phyloP scores from a whole-genome alignment of 116 monocot species.

The Papilionanthe hybrid region DNA sequence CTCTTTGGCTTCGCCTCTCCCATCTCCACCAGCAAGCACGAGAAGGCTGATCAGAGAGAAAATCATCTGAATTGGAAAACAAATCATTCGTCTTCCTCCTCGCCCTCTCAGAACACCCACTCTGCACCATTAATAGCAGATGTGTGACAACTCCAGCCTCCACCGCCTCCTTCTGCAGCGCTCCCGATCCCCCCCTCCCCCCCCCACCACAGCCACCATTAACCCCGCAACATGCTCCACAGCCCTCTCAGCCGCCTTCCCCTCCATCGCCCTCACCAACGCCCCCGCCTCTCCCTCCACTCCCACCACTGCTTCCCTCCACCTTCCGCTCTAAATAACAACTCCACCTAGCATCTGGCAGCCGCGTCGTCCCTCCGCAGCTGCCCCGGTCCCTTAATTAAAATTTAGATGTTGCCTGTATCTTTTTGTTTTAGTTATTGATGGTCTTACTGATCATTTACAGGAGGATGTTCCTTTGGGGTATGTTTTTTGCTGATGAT shows the following conservation, averaged over 20 bases:
- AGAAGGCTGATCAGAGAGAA: too few relatives aligned
- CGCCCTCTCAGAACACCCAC: slow-evolving; percentile 59
- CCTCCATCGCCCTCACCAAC: slow-evolving; percentile 35
- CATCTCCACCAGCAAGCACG: slow-evolving; percentile 7
- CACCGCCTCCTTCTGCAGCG: slow-evolving; percentile 53
- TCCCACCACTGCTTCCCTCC: slow-evolving; percentile 55
- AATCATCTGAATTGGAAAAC: too few relatives aligned
- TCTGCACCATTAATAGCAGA: slow-evolving; percentile 65
- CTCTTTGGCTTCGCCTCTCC: slow-evolving; percentile 30
- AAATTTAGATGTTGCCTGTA: too few relatives aligned
- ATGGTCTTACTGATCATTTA: too few relatives aligned
- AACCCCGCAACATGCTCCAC: slow-evolving; percentile 80
- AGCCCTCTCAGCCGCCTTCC: slow-evolving; percentile 35
- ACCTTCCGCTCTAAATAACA: slow-evolving; percentile 60
- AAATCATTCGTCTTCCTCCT: slow-evolving; percentile 62
- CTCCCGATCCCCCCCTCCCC: slow-evolving; percentile 25
- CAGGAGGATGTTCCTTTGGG: too few relatives aligned
- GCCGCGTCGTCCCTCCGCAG: too few relatives aligned
- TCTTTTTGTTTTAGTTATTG: too few relatives aligned
- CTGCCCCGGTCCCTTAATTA: too few relatives aligned
- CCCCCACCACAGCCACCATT: slow-evolving; percentile 37
- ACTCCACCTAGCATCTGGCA: too few relatives aligned
- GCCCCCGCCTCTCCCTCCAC: slow-evolving; percentile 14
- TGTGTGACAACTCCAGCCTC: slow-evolving; percentile 45
- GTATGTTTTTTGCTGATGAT: too few relatives aligned